phyloP scores from a whole-genome alignment of 1,139 yeast genomes.

The Yueomyces sp. region DNA sequence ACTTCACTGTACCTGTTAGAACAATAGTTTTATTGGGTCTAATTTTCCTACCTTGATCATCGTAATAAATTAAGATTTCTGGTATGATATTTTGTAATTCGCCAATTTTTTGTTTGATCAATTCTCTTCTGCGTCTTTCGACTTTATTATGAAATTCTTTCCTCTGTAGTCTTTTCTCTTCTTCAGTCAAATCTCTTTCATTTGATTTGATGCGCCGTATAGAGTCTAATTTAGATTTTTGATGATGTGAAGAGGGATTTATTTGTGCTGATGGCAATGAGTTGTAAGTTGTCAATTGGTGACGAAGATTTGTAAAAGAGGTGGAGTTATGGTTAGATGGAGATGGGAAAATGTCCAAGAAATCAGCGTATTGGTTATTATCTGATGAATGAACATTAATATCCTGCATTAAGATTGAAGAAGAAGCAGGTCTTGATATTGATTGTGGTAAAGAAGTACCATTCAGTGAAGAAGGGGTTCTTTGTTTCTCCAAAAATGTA shows the following conservation, averaged over 20 bases:
- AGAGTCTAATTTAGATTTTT: neutral
- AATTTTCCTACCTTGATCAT: constrained; percentile 44
- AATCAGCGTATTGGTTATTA: too few species aligned
- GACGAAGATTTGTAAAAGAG: neutral
- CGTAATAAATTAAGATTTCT: constrained; percentile 45
- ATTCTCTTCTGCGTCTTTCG: constrained; percentile 65
- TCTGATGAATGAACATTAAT: too few species aligned
- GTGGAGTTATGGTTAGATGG: neutral
- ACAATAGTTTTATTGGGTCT: constrained; percentile 65
- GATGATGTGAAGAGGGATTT: neutral
- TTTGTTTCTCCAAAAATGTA: too few species aligned
- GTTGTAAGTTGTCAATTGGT: neutral
- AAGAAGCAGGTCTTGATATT: too few species aligned
- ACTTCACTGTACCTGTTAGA: constrained; percentile 55
- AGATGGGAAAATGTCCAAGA: too few species aligned
- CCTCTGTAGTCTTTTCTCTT: constrained; percentile 1
- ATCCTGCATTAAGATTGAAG: too few species aligned
- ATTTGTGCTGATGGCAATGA: neutral
- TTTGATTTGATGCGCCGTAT: neutral
- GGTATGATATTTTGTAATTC: constrained; percentile 63
- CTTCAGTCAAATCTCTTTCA: neutral
- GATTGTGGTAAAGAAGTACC: too few species aligned
- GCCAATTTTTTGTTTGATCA: constrained; percentile 63
- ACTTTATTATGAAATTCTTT: constrained; percentile 74
- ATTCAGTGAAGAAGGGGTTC: too few species aligned